Conservation (phyloP, 176 grass and related monocot genomes). For the Musa acuminata region DNA sequence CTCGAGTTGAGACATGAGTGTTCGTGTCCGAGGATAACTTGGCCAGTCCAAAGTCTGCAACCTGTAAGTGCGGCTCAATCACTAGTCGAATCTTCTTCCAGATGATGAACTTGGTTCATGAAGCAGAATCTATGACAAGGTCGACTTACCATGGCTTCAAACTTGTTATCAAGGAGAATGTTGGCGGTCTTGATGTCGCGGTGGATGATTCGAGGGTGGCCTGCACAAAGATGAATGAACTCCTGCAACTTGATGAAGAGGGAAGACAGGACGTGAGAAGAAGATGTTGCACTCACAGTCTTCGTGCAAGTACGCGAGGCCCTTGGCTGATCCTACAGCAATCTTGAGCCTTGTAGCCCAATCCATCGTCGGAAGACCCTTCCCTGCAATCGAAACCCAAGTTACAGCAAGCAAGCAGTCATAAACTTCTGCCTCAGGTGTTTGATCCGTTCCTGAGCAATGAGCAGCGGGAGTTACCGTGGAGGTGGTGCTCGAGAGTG, state of each 20-base stretch:
- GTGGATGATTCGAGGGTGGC: constrained; percentile 47
- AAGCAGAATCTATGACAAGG: neutral
- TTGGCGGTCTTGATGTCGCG: constrained; percentile 54
- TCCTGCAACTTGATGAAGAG: neutral
- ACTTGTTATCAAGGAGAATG: constrained; percentile 43
- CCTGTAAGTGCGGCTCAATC: neutral
- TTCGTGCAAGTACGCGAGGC: constrained; percentile 40
- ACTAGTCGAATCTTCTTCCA: no score
- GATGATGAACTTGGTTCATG: no score
- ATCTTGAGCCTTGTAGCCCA: constrained; percentile 34
- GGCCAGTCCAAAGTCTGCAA: constrained; percentile 46
- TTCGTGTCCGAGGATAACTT: constrained; percentile 44
- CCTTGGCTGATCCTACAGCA: constrained; percentile 34
- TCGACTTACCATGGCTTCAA: constrained; percentile 34
- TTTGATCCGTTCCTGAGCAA: neutral
- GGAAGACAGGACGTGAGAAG: neutral
- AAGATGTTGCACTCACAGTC: constrained; percentile 24
- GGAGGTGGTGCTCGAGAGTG: constrained; percentile 9
- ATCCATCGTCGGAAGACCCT: constrained; percentile 24
- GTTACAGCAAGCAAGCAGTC: neutral
- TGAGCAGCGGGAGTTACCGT: neutral
- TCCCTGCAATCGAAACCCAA: neutral
- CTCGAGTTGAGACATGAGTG: constrained; percentile 48
- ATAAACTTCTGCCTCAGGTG: neutral
- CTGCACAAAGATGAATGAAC: constrained; percentile 6